These are phyloP conservation scores for Venturia oleaginea DNA, from an alignment of 2,329 filamentous ascomycete genomes.

Conservation along the genomic window DNA sequence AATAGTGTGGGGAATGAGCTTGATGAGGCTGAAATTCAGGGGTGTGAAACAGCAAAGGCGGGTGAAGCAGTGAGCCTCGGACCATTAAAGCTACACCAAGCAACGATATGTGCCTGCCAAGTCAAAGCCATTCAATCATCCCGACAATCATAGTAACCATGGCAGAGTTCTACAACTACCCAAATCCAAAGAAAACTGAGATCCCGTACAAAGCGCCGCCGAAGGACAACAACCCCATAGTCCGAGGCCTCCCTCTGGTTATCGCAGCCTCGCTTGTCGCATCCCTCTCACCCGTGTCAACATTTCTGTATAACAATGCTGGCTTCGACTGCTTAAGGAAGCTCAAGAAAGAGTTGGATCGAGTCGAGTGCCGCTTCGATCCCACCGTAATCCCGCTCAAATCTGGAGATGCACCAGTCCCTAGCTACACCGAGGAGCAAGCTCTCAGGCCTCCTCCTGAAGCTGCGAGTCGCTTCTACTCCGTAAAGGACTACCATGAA, in stretches of 20 bases:
- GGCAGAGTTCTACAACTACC: conserved; percentile 26
- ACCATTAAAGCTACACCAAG: neutral
- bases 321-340: conserved; percentile 52
- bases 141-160: neutral
- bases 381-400: conserved; percentile 46
- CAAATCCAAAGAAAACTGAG: conserved; percentile 23
- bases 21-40: too few species aligned
- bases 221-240: conserved; percentile 53
- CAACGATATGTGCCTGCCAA: neutral
- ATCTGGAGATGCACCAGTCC: conserved; percentile 18
- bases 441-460: neutral
- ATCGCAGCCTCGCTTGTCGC: conserved; percentile 54
- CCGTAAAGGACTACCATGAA: conserved; percentile 66
- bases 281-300: conserved; percentile 52
- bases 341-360: conserved; percentile 42
- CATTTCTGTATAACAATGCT: conserved; percentile 61
- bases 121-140: neutral
- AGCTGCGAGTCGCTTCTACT: conserved; percentile 39
- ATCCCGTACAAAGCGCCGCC: conserved; percentile 27
- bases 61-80: too few species aligned
- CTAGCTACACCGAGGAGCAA: conserved; percentile 14
- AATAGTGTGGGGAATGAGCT: too few species aligned
- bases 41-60: too few species aligned
- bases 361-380: conserved; percentile 46
- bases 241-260: conserved; percentile 57